Base-by-base conservation (phyloP, 352 stramenopile genomes). In the Phytophthora sp. region DNA sequence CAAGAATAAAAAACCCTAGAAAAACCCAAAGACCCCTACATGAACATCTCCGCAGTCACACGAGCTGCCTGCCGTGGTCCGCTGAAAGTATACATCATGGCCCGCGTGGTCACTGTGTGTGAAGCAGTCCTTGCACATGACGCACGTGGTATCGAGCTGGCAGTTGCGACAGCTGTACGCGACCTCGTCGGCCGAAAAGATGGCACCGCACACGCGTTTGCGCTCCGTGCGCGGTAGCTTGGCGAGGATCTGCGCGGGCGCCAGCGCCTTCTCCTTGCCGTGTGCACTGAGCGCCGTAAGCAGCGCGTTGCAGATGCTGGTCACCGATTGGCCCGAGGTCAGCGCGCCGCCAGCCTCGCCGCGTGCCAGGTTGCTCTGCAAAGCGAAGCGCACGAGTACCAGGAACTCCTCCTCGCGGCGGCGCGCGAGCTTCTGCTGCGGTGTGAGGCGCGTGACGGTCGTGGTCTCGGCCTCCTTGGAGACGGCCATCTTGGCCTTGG, bases 111-210 rank as follows among this genome's bases (percentile, higher is more conserved):
- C 79, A 27, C 88, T 92, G 30, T 88, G 73, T 41, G 84, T 89
- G 61, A 95, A 96, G 62, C 88, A 96, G 24, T 93, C 82, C 59
- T 92, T 90, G 63, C 88, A 96, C 57, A 90, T 94, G 26, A 94
- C 88, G 50, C 86, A 94, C 20, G 88, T 93, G 38, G 86, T 88
- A 57, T 96, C 88, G 7, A 93, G 61, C 54, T 96, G 86, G 72
- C 88, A 96, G 62, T 94, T 89, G 53, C 88, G 88, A 62, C 88
- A 96, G 60, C 88, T 96, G 70, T 96, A 96, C 31, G 86, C 82
- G 44, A 96, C 89, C 71, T 96, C 88, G 52, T 96, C 88, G 31
- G 86, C 82, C 45, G 82, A 80, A 55, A 96, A 96, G 56, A 96
- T 93, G 30, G 81, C 83, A 35, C 88, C 88, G 36, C 88, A 96